Evolutionary conservation across 495 filamentous ascomycete genomes (phyloP).

Genomic region (Aspergillus leporis): DNA sequence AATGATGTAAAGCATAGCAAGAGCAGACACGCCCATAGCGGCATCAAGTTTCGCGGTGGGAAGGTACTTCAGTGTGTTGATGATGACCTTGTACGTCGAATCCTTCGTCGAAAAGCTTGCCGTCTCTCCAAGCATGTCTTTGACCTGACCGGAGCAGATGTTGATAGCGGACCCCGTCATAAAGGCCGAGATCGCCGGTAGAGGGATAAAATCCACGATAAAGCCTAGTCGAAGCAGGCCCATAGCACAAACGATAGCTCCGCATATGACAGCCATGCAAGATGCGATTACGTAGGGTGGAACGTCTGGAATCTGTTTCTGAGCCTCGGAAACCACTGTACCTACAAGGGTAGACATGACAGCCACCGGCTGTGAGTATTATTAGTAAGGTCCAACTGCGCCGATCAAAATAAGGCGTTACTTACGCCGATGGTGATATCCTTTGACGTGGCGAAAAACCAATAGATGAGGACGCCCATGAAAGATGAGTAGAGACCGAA

Average conservation of each 20-base stretch:
- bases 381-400: slow-evolving; percentile 10
- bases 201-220: slow-evolving; percentile 94
- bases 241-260: slow-evolving; percentile 78
- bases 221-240: slow-evolving; percentile 81
- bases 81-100: slow-evolving; percentile 80
- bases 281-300: slow-evolving; percentile 68
- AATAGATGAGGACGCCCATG: slow-evolving; percentile 94
- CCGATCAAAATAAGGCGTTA: slow-evolving; percentile 17
- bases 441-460: slow-evolving; percentile 99
- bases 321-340: slow-evolving; percentile 67
- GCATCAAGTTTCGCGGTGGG: slow-evolving; percentile 70
- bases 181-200: slow-evolving; percentile 90
- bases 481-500: slow-evolving; percentile 97
- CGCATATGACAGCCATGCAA: slow-evolving; percentile 75
- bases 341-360: slow-evolving; percentile 92
- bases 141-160: slow-evolving; percentile 87
- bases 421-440: slow-evolving; percentile 98
- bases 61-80: slow-evolving; percentile 81
- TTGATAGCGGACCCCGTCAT: slow-evolving; percentile 97
- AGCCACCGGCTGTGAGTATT: slow-evolving; percentile 76
- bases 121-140: slow-evolving; percentile 79
- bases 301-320: slow-evolving; percentile 57
- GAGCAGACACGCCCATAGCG: slow-evolving; percentile 84
- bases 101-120: slow-evolving; percentile 70
- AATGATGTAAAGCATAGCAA: slow-evolving; percentile 81